These are phyloP conservation scores for Fusarium mundagurra DNA, from an alignment of 2,329 filamentous ascomycete genomes.

Conservation along the genomic window DNA sequence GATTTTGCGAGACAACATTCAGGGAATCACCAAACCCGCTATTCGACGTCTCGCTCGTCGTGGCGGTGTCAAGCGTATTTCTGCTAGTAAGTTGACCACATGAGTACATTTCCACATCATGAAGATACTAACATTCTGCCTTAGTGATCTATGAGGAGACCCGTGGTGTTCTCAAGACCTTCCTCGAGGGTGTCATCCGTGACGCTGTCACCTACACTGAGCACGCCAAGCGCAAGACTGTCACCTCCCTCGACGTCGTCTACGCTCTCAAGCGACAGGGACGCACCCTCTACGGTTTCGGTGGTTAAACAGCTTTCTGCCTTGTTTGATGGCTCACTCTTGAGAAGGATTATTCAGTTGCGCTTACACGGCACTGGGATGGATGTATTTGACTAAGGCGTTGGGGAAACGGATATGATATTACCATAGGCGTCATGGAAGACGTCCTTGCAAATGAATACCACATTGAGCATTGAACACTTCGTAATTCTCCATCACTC, in stretches of 20 bases:
- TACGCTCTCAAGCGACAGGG: slow-evolving; percentile 76
- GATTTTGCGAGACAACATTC: slow-evolving; percentile 99
- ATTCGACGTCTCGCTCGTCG: slow-evolving; percentile 98
- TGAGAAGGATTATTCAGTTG: slow-evolving; percentile 27
- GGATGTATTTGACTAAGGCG: slow-evolving; percentile 45
- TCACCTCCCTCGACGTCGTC: slow-evolving; percentile 75
- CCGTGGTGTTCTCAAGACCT: slow-evolving; percentile 80
- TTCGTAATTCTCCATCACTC: not conserved
- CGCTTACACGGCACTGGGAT: slow-evolving; percentile 25
- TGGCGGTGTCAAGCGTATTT: slow-evolving; percentile 99
- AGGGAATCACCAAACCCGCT: slow-evolving; percentile 98
- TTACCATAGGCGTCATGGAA: slow-evolving; percentile 47
- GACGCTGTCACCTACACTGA: slow-evolving; percentile 82
- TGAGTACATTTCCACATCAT: fast-evolving
- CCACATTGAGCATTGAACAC: slow-evolving; percentile 40
- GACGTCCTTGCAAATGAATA: slow-evolving; percentile 48
- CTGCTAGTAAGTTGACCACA: slow-evolving; percentile 74
- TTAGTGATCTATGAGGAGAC: slow-evolving; percentile 82
- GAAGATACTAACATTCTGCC: slow-evolving; percentile 17
- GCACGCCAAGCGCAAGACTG: slow-evolving; percentile 84
- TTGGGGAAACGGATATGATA: slow-evolving; percentile 47
- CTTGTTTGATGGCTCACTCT: slow-evolving; percentile 18
- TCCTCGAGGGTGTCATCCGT: slow-evolving; percentile 80
- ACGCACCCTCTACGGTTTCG: slow-evolving; percentile 87
- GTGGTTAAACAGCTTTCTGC: slow-evolving; percentile 69